phyloP scores from a whole-genome alignment of 2,329 filamentous ascomycete species.

The Botrytis deweyae region DNA sequence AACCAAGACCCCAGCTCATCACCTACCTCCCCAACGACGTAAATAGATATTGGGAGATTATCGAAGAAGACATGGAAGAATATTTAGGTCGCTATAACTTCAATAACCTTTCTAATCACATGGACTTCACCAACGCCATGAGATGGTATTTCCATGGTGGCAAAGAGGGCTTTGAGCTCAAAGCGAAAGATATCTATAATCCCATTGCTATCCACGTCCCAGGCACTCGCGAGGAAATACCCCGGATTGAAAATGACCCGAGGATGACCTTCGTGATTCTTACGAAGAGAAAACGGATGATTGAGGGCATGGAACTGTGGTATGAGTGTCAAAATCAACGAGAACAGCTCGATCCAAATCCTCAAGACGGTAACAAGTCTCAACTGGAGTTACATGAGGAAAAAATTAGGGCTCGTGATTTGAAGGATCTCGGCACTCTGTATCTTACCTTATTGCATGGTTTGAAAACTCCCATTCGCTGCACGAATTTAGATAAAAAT shows the following conservation, averaged over 20 bases:
- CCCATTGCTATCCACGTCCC: background rate
- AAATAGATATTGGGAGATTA: background rate
- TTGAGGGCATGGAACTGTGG: background rate
- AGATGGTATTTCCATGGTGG: background rate
- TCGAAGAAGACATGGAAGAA: background rate
- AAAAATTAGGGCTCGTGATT: background rate
- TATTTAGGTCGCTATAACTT: background rate
- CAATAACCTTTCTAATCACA: background rate
- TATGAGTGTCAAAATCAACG: background rate
- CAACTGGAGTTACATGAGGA: background rate
- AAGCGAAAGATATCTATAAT: background rate
- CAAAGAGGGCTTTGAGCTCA: background rate
- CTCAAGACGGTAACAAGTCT: background rate
- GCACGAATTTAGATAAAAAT: background rate
- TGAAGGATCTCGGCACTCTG: background rate
- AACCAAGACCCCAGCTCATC: background rate
- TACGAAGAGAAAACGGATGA: background rate
- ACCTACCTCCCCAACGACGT: background rate
- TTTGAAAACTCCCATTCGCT: background rate
- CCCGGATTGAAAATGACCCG: background rate
- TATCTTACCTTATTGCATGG: background rate
- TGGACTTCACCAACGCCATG: background rate
- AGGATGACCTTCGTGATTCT: background rate
- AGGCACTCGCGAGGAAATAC: background rate
- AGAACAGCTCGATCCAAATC: background rate